Conservation (phyloP, 1,139 yeast genomes). For the Magnusiomyces tetraspermus region DNA sequence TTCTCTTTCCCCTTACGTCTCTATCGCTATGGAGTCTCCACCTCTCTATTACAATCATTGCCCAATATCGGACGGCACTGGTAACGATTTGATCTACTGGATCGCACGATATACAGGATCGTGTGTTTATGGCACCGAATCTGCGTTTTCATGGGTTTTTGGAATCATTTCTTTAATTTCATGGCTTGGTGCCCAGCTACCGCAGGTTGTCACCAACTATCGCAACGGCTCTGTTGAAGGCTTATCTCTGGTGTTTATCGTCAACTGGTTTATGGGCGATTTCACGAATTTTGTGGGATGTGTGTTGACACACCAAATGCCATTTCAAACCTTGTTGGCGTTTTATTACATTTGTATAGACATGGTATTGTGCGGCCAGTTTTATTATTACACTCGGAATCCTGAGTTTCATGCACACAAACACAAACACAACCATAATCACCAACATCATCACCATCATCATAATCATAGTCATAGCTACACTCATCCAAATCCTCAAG, state of each 20-base stretch:
- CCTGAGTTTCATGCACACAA: too few relatives aligned
- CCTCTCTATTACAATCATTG: constrained; percentile 6
- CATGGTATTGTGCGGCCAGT: constrained; percentile 60
- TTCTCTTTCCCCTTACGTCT: neutral
- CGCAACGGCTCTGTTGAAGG: constrained; percentile 77
- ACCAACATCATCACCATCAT: neutral
- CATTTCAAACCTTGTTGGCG: constrained; percentile 69
- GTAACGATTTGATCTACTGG: constrained; percentile 24
- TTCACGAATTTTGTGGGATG: constrained; percentile 74
- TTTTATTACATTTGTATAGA: constrained; percentile 70
- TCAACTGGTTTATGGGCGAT: constrained; percentile 82
- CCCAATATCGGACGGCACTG: constrained; percentile 9
- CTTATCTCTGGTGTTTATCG: constrained; percentile 62
- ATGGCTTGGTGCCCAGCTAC: constrained; percentile 83
- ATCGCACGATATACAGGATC: constrained; percentile 25
- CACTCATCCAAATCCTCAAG: too few relatives aligned
- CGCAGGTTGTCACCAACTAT: constrained; percentile 75
- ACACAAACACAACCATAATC: neutral
- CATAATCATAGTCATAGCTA: neutral
- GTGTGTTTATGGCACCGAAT: constrained; percentile 27
- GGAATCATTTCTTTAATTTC: constrained; percentile 49
- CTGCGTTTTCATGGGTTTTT: constrained; percentile 28
- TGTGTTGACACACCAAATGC: constrained; percentile 60
- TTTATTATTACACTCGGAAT: constrained; percentile 54
- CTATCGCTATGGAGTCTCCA: constrained; percentile 4